These are phyloP conservation scores for Sphaerulina populicola DNA, from an alignment of 2,329 filamentous ascomycete species.

Conservation along the genomic window DNA sequence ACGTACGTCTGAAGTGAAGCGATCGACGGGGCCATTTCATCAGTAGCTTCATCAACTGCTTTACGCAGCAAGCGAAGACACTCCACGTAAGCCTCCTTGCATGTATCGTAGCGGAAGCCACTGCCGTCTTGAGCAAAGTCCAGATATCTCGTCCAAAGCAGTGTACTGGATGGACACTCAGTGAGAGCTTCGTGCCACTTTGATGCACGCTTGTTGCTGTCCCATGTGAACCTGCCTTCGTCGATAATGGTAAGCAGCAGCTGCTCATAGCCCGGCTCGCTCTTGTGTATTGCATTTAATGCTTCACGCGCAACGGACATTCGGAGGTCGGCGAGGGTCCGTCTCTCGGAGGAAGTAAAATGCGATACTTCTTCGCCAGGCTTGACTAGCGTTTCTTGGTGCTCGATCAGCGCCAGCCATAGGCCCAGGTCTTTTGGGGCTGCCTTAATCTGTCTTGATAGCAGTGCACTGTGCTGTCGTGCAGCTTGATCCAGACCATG, in stretches of 20 bases:
- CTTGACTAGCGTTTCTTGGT: slow-evolving; percentile 63
- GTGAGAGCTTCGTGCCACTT: slow-evolving; percentile 59
- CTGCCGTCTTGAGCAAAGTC: slow-evolving; percentile 61
- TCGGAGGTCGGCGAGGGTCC: slow-evolving; percentile 68
- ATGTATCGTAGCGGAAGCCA: slow-evolving; percentile 59
- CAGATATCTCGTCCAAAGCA: slow-evolving; percentile 65
- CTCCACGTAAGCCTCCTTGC: slow-evolving; percentile 52
- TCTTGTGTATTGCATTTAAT: slow-evolving; percentile 47
- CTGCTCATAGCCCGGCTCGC: slow-evolving; percentile 44
- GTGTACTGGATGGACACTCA: slow-evolving; percentile 50
- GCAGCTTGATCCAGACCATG: slow-evolving; percentile 24
- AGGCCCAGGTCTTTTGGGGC: slow-evolving; percentile 58
- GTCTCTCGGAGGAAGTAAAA: slow-evolving; percentile 53
- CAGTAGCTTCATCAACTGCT: background rate
- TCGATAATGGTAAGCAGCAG: slow-evolving; percentile 63
- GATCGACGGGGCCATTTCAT: slow-evolving; percentile 10
- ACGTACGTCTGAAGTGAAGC: slow-evolving; percentile 55
- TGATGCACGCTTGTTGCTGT: slow-evolving; percentile 49
- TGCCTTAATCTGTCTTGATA: slow-evolving; percentile 57
- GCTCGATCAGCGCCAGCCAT: slow-evolving; percentile 71
- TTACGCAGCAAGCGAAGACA: slow-evolving; percentile 40
- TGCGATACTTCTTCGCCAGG: slow-evolving; percentile 40
- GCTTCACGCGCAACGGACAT: slow-evolving; percentile 73
- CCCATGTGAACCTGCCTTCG: slow-evolving; percentile 69
- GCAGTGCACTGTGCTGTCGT: slow-evolving; percentile 50